Evolutionary conservation across 2,329 filamentous ascomycete species (phyloP), one percentile per base, ranked within the genome.

Genomic region (Decorospora gaudefroyi): DNA sequence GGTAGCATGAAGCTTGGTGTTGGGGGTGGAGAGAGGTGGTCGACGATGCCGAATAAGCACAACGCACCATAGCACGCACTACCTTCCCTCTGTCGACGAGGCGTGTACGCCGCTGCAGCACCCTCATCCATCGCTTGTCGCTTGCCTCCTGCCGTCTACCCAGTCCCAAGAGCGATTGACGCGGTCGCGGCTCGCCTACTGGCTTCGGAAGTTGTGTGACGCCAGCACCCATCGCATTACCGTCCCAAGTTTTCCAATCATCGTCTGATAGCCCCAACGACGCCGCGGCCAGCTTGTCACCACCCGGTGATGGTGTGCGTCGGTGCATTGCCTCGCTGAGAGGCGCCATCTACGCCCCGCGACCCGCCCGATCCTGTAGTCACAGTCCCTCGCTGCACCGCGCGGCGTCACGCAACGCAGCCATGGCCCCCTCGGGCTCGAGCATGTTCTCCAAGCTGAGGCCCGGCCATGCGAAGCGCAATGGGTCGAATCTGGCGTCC

Each of bases 381-480:
- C 12, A 18, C 7, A 21, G 12, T 25, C 28, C 16, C 32, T 35
- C 40, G 17, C 28, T 31, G 37, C 43, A 29, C 48, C 29, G 50
- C 52, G 49, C 44, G 50, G 46, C 53, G 49, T 37, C 29, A 35
- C 23, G 39, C 39, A 39, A 39, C 44, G 34, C 42, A 43, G 35
- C 45, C 39, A 72, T 71, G 68, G 67, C 68, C 52, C 68, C 68
- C 53, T 69, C 67, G 30, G 68, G 61, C 52, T 69, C 67, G 35
- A 68, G 60, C 51, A 66, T 72, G 62, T 72, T 72, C 44, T 68
- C 69, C 41, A 70, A 71, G 52, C 64, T 72, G 13, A 57, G 70
- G 36, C 65, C 67, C 10, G 63, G 63, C 45, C 67, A 71, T 46
- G 65, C 65, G 48, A 70, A 65, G 58, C 68, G 70, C 54, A 65